These are phyloP conservation scores for Akanthomyces uredinophilus DNA, from an alignment of 2,329 filamentous ascomycete species.

Conservation along the genomic window DNA sequence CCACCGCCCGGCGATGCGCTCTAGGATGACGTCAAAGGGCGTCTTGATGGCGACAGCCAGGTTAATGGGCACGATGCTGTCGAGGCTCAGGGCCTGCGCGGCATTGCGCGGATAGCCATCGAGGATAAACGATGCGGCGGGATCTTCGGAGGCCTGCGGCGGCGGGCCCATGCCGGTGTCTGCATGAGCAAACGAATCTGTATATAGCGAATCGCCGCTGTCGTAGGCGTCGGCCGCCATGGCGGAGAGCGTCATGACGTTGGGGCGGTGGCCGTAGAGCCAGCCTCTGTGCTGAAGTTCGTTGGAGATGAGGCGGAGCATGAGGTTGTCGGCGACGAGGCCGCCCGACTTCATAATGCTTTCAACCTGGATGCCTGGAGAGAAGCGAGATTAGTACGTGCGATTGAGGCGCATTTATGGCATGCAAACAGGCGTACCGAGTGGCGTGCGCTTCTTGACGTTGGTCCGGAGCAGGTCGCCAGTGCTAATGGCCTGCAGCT, in stretches of 20 bases:
- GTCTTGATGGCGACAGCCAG: slow-evolving; percentile 84
- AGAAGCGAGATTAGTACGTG: slow-evolving; percentile 6
- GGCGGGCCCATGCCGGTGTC: slow-evolving; percentile 28
- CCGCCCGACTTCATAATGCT: slow-evolving; percentile 79
- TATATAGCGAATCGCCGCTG: slow-evolving; percentile 30
- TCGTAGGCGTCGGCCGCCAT: slow-evolving; percentile 34
- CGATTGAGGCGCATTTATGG: neutral
- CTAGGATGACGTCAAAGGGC: slow-evolving; percentile 78
- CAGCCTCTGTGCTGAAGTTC: slow-evolving; percentile 83
- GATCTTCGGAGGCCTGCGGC: slow-evolving; percentile 56
- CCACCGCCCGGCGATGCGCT: slow-evolving; percentile 88
- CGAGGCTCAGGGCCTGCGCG: slow-evolving; percentile 70
- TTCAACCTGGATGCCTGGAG: slow-evolving; percentile 80
- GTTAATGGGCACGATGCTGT: slow-evolving; percentile 86
- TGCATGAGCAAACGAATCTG: slow-evolving; percentile 32
- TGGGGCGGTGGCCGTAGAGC: slow-evolving; percentile 52
- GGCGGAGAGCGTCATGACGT: slow-evolving; percentile 49
- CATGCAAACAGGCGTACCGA: slow-evolving; percentile 53
- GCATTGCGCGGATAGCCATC: slow-evolving; percentile 94
- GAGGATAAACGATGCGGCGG: slow-evolving; percentile 83
- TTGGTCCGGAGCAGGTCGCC: slow-evolving; percentile 89
- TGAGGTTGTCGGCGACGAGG: slow-evolving; percentile 87
- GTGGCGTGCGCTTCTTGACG: slow-evolving; percentile 80
- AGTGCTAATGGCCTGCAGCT: slow-evolving; percentile 86
- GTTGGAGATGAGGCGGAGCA: slow-evolving; percentile 85